Evolutionary conservation across 148 eudicot species (phyloP).

Genomic region (Hydrangea macrophylla): DNA sequence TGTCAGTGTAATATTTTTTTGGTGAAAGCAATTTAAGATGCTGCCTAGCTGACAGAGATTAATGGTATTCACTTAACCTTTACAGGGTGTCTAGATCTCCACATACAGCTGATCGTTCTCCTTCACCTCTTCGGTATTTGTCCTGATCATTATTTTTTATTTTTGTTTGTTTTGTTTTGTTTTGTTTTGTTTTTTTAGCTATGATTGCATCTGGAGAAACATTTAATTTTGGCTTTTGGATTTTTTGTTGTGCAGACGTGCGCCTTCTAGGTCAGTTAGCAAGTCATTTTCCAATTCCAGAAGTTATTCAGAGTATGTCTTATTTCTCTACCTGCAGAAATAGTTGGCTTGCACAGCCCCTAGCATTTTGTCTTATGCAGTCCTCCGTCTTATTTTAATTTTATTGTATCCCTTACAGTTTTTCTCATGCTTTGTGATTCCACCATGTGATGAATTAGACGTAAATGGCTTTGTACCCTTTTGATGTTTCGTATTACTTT

Average conservation of each 20-base stretch:
- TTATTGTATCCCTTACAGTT: not conserved
- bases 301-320: slow-evolving; percentile 67
- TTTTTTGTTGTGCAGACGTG: slow-evolving; percentile 40
- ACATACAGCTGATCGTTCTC: slow-evolving; percentile 41
- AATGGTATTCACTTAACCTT: slow-evolving; percentile 19
- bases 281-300: slow-evolving; percentile 62
- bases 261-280: slow-evolving; percentile 54
- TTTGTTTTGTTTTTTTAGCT: not conserved
- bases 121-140: slow-evolving; percentile 58
- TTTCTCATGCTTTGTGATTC: slow-evolving; percentile 1
- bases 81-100: slow-evolving; percentile 68
- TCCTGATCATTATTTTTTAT: not conserved
- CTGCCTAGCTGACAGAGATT: slow-evolving; percentile 11
- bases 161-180: not conserved
- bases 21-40: slow-evolving; percentile 12
- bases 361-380: not conserved
- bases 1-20: not conserved
- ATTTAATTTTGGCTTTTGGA: not conserved
- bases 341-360: not conserved
- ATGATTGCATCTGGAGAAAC: not conserved
- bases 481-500: not conserved
- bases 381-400: not conserved
- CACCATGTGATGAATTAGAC: not conserved
- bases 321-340: not conserved
- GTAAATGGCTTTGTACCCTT: not conserved